A percentile compares a stretch with the other conserved stretches of the same genome.
These are phyloP conservation scores for Peniophora sp. DNA, from an alignment of 1,284 basidiomycete species.

Conservation along the genomic window DNA sequence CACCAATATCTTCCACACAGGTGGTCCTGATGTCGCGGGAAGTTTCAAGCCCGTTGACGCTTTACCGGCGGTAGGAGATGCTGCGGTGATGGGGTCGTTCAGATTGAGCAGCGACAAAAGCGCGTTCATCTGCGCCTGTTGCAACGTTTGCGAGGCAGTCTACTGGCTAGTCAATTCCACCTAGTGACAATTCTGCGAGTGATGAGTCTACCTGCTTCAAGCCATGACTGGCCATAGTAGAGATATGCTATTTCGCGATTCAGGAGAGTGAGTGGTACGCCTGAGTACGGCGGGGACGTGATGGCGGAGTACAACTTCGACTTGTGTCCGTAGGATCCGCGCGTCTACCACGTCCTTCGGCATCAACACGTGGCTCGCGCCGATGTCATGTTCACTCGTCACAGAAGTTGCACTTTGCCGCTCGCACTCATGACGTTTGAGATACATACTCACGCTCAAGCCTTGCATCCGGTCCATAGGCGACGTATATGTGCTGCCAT, in stretches of 20 bases:
- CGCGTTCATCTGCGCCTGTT: conserved; percentile 74
- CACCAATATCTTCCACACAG: conserved; percentile 95
- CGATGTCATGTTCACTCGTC: background rate
- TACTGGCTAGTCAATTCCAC: background rate
- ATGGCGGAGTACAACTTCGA: background rate
- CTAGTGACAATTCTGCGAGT: background rate
- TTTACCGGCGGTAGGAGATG: conserved; percentile 28
- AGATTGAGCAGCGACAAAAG: conserved; percentile 46
- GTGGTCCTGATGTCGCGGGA: conserved; percentile 54
- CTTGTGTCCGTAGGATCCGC: background rate
- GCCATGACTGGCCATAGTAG: conserved; percentile 45
- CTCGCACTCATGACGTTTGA: background rate
- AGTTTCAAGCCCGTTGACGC: conserved; percentile 31
- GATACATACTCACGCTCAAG: too few relatives aligned
- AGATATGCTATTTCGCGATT: background rate
- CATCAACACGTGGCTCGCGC: background rate
- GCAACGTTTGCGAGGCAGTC: conserved; percentile 43
- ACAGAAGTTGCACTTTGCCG: background rate
- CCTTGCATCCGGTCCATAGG: too few relatives aligned
- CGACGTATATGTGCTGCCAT: too few relatives aligned
- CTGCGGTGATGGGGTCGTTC: conserved; percentile 18
- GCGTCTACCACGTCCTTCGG: background rate
- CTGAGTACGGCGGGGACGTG: background rate
- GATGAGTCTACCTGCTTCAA: conserved; percentile 45
- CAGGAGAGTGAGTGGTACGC: background rate